These are phyloP conservation scores for Melampsora americana DNA, from an alignment of 1,284 basidiomycete genomes.

Conservation along the genomic window DNA sequence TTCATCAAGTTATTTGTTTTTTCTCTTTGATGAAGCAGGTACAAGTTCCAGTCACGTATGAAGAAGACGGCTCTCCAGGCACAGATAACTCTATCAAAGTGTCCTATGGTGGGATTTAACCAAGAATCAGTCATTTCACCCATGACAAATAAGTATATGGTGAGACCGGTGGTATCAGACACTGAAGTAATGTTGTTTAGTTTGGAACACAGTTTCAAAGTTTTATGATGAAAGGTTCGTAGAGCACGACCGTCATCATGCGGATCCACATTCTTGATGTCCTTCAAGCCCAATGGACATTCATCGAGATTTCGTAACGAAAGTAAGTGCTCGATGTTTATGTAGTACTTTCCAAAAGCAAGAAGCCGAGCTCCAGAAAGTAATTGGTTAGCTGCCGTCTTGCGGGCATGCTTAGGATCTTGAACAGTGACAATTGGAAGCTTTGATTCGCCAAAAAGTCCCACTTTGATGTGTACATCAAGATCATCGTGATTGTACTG, in stretches of 20 bases:
- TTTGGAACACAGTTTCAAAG: neutral
- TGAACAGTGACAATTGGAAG: slow-evolving; percentile 1
- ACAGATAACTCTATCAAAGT: slow-evolving; percentile 1
- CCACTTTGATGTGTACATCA: neutral
- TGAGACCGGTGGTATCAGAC: slow-evolving; percentile 1
- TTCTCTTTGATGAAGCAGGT: neutral
- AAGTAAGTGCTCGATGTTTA: slow-evolving; percentile 14
- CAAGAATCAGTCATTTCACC: slow-evolving; percentile 18
- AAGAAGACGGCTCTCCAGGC: slow-evolving; percentile 13
- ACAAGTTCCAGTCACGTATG: neutral
- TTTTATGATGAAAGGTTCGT: slow-evolving; percentile 3
- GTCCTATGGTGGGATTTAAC: slow-evolving; percentile 5
- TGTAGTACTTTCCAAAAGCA: slow-evolving; percentile 18
- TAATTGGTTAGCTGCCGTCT: slow-evolving; percentile 9
- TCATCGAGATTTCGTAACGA: neutral
- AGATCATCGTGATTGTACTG: neutral
- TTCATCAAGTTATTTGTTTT: neutral
- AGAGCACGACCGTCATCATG: neutral
- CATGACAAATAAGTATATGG: slow-evolving; percentile 12
- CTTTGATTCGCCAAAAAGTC: neutral
- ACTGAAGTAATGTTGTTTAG: neutral
- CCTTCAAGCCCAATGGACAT: neutral
- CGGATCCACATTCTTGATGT: slow-evolving; percentile 8
- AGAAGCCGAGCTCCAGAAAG: slow-evolving; percentile 17
- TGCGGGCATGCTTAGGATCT: slow-evolving; percentile 20